phyloP scores from a whole-genome alignment of 163 green algal species.

The Chlorella variabilis region DNA sequence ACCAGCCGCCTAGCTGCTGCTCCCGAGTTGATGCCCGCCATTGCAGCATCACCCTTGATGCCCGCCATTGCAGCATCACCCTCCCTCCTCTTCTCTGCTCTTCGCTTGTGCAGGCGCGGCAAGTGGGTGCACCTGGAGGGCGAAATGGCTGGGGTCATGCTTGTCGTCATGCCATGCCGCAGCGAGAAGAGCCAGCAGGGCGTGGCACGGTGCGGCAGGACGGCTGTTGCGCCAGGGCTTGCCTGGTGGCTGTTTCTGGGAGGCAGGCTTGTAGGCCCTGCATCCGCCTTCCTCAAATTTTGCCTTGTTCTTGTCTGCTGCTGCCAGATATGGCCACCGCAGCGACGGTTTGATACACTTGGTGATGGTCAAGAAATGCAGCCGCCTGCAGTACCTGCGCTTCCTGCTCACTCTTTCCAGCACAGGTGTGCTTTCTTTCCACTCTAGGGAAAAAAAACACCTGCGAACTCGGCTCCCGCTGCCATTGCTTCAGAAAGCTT shows the following conservation, averaged over 20 bases:
- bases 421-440: constrained; percentile 5
- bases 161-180: constrained; percentile 84
- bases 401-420: constrained; percentile 68
- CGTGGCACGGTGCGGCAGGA: constrained; percentile 68
- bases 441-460: not conserved
- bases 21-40: no score
- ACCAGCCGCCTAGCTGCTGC: no score
- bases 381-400: constrained; percentile 71
- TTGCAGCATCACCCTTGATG: no score
- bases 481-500: no score
- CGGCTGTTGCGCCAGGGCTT: no score
- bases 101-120: not conserved
- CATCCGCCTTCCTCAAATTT: no score
- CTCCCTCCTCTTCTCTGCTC: no score
- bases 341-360: constrained; percentile 85
- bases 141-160: constrained; percentile 80
- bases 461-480: no score
- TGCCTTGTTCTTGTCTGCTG: not conserved
- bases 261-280: no score
- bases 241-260: no score
- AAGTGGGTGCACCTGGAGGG: constrained; percentile 61
- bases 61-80: no score
- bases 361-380: constrained; percentile 79
- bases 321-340: constrained; percentile 68
- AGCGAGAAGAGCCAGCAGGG: constrained; percentile 77